Percentiles rank a stretch among this genome's conserved stretches.
These are phyloP conservation scores for Fraxinus greggii DNA, from an alignment of 305 asterid genomes.

Conservation along the genomic window DNA sequence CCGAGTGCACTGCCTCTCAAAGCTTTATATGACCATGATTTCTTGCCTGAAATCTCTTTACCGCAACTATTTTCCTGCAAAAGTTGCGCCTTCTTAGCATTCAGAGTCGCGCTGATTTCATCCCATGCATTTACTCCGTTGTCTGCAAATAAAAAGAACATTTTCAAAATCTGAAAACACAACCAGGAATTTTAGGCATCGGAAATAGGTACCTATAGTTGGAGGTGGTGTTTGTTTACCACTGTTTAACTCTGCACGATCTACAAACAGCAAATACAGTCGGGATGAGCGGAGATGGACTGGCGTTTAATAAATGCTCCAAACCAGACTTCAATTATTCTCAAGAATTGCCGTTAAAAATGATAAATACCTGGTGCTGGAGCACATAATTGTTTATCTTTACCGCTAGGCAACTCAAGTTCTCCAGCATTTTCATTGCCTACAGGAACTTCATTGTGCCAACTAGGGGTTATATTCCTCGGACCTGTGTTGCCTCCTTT, in stretches of 20 bases:
- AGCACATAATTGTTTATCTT: conserved; percentile 30
- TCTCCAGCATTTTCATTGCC: conserved; percentile 33
- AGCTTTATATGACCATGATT: conserved; percentile 62
- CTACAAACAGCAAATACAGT: conserved; percentile 29
- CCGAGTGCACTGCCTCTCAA: conserved; percentile 70
- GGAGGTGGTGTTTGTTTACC: conserved; percentile 29
- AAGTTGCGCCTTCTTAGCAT: conserved; percentile 41
- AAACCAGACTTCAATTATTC: neutral
- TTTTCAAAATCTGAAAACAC: neutral
- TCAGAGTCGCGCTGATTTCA: conserved; percentile 57
- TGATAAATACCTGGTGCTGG: conserved; percentile 44
- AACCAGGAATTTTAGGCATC: neutral
- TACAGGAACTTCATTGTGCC: conserved; percentile 35
- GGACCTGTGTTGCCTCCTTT: conserved; percentile 38
- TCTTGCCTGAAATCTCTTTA: conserved; percentile 39
- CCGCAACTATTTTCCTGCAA: conserved; percentile 38
- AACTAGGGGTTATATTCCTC: conserved; percentile 25
- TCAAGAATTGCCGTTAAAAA: conserved; percentile 6
- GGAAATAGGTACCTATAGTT: conserved; percentile 29
- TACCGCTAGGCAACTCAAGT: conserved; percentile 33
- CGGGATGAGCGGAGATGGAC: neutral
- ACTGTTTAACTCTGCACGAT: conserved; percentile 29
- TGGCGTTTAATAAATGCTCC: conserved; percentile 1
- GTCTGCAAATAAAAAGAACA: conserved; percentile 30
- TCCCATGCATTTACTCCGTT: conserved; percentile 59